A percentile compares a stretch with the other conserved stretches of the same genome.
Conservation (phyloP, 768 basidiomycete genomes). For the Tephrocybe rancida region DNA sequence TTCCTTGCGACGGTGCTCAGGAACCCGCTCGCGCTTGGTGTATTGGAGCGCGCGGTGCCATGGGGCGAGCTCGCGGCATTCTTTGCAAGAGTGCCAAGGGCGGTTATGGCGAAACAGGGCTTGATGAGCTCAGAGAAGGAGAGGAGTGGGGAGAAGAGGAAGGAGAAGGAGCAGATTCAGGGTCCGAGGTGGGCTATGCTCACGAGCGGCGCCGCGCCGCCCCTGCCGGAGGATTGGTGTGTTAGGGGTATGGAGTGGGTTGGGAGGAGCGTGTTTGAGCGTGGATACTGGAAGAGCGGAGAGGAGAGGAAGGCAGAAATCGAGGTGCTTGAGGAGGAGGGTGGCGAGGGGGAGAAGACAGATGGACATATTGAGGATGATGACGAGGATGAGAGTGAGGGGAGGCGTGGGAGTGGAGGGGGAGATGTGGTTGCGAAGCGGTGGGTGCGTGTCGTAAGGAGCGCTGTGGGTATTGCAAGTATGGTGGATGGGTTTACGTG, state of each 20-base stretch:
- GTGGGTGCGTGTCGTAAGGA: constrained; percentile 77
- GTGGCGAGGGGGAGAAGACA: constrained; percentile 50
- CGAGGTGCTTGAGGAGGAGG: constrained; percentile 72
- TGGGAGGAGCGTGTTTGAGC: constrained; percentile 84
- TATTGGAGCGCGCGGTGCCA: constrained; percentile 79
- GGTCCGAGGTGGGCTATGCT: constrained; percentile 62
- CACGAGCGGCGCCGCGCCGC: constrained; percentile 66
- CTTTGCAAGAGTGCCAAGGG: constrained; percentile 61
- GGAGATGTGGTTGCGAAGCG: constrained; percentile 50
- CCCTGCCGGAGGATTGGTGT: constrained; percentile 94
- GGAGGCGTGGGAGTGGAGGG: constrained; percentile 20
- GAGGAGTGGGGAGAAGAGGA: constrained; percentile 6
- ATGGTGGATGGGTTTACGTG: constrained; percentile 78
- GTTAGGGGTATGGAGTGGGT: constrained; percentile 97
- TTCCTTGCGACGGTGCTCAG: constrained; percentile 82
- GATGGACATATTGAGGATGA: constrained; percentile 89
- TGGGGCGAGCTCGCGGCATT: constrained; percentile 77
- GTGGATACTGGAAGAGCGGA: constrained; percentile 90
- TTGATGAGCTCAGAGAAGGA: constrained; percentile 4
- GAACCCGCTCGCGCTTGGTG: constrained; percentile 56
- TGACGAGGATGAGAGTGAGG: constrained; percentile 38
- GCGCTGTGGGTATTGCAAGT: constrained; percentile 65
- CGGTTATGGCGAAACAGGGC: constrained; percentile 48
- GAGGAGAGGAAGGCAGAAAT: constrained; percentile 71
- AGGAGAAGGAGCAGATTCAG: constrained; percentile 27